A percentile compares a stretch with the other conserved stretches of the same genome.
Conservation (phyloP, 352 stramenopile species). For the Phytophthora multivora region DNA sequence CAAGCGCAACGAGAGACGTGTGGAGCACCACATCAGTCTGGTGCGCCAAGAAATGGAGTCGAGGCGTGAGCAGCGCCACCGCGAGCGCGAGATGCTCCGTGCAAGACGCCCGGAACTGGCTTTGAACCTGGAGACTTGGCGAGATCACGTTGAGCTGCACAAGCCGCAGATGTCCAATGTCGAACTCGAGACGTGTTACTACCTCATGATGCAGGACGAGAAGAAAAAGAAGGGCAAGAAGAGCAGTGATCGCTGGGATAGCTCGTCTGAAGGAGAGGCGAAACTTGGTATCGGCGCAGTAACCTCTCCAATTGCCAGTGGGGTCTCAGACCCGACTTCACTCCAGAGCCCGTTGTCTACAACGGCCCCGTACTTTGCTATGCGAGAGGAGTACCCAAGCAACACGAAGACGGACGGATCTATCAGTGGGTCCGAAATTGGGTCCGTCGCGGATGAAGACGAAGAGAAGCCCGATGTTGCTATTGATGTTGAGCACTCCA, state of each 20-base stretch:
- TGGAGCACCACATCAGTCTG: constrained; percentile 21
- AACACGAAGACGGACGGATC: constrained; percentile 31
- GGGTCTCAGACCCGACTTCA: constrained; percentile 7
- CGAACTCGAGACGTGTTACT: constrained; percentile 41
- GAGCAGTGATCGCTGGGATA: constrained; percentile 12
- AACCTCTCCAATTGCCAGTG: constrained; percentile 16
- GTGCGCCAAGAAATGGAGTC: constrained; percentile 35
- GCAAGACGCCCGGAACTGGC: constrained; percentile 31
- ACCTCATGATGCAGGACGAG: constrained; percentile 39
- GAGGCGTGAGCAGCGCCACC: constrained; percentile 18
- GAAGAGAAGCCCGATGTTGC: constrained; percentile 27
- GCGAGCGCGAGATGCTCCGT: constrained; percentile 33
- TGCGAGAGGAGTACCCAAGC: constrained; percentile 35
- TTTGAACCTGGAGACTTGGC: constrained; percentile 39
- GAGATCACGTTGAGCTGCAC: constrained; percentile 39
- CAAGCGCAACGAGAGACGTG: constrained; percentile 36
- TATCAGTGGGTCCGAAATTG: constrained; percentile 19
- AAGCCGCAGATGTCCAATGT: constrained; percentile 43
- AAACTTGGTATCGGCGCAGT: constrained; percentile 19
- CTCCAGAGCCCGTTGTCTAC: constrained; percentile 11
- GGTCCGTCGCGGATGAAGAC: constrained; percentile 13
- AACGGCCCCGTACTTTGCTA: constrained; percentile 25
- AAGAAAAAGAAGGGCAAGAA: constrained; percentile 30
- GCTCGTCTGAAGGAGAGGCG: constrained; percentile 12
- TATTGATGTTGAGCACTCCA: constrained; percentile 17